Evolutionary conservation across 106 monocot genomes (phyloP), one percentile per base, ranked within the genome.

Genomic region (Phalaenopsis aphrodite): DNA sequence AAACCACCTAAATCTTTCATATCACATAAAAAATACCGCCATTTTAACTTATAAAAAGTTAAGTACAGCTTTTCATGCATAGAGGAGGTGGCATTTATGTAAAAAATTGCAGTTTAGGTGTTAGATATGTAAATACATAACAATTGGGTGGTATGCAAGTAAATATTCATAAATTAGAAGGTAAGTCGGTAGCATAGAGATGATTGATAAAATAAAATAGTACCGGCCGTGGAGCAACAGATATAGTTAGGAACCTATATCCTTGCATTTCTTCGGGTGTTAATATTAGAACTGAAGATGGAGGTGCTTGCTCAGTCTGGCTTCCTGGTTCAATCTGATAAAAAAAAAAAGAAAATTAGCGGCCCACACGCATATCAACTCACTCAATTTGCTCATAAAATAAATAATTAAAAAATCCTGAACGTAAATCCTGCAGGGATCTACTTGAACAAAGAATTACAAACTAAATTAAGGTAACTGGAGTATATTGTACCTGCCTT

Each of bases 221-320:
- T 98, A 98, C 98, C 88, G 88, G 98, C 42, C 92, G 91, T 79
- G 98, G 94, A 72, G 94, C 98, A 81, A 99, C 94, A 77, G 98
- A 91, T 81, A 99, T 91, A 48, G 98, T 94, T 85, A 99, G 84
- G 88, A 89, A 99, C 21, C 83, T 84, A 80, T 88, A 99, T 78
- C 91, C 98, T 81, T 55, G 86, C 94, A 99, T 81, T 78, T 99
- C 91, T 16, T 92, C 82, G 10, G 94, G 91, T 86, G 76, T 89
- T 83, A 99, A 83, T 61, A 73, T 83, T 79, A 99, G 82, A 67
- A 94, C 78, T 78, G 98, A 90, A 80, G 94, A 92, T 78, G 98
- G 98, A 80, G 98, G 87, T 72, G 94, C 83, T 83, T 99, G 98
- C 82, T 99, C 98, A 79, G 90, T 99, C 86, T 99, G 98, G 81